Conservation (phyloP, 225 moss, liverwort and hornwort genomes). For the Straminergon stramineum region DNA sequence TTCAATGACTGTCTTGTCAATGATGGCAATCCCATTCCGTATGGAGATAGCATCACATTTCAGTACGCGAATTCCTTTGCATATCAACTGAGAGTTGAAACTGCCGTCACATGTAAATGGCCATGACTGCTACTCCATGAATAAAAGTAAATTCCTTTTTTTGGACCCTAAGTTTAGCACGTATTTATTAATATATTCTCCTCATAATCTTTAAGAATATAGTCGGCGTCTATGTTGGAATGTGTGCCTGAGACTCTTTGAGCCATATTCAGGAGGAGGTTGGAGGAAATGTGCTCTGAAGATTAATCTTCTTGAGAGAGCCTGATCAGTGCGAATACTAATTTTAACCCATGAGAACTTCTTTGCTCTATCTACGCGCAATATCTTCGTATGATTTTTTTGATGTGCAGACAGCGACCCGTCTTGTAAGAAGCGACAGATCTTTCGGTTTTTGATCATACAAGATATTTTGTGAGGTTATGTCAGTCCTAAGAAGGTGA, state of each 20-base stretch:
- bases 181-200: neutral
- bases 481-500: neutral
- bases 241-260: neutral
- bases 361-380: neutral
- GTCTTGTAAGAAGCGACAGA: neutral
- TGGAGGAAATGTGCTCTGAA: neutral
- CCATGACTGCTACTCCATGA: constrained; percentile 49
- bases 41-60: constrained; percentile 53
- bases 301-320: neutral
- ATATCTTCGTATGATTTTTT: neutral
- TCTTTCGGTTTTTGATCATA: neutral
- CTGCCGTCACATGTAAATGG: constrained; percentile 55
- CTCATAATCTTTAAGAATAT: neutral
- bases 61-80: constrained; percentile 62
- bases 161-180: constrained; percentile 14
- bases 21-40: constrained; percentile 60
- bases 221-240: neutral
- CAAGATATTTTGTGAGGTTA: neutral
- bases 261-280: neutral
- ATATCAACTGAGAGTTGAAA: constrained; percentile 58
- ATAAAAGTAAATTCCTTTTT: constrained; percentile 38
- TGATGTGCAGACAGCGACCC: constrained; percentile 1
- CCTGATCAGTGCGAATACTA: neutral
- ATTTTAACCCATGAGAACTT: neutral
- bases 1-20: constrained; percentile 69